Evolutionary conservation across 2,329 filamentous ascomycete species (phyloP).

Genomic region (Fonsecaea monophora): DNA sequence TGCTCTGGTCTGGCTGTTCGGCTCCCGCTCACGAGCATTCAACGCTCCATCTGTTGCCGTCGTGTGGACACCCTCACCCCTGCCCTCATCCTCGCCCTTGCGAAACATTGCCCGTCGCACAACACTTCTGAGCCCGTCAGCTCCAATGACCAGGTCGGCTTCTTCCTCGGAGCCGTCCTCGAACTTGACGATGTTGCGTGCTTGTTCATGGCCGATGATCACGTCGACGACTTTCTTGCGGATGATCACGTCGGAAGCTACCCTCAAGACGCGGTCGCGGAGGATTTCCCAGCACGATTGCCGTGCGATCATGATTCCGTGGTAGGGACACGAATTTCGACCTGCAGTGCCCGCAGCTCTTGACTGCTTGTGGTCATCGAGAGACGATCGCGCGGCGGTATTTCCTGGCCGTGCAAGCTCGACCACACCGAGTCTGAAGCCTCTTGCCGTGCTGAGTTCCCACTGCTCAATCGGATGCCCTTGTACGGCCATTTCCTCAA

Average conservation of each 20-base stretch:
- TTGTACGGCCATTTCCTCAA: constrained; percentile 44
- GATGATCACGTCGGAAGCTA: constrained; percentile 41
- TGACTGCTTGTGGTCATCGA: not conserved
- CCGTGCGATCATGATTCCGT: constrained; percentile 48
- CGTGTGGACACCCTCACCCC: not conserved
- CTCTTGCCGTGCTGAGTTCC: constrained; percentile 47
- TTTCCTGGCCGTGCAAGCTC: constrained; percentile 24
- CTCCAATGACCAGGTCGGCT: constrained; percentile 53
- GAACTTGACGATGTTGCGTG: constrained; percentile 40
- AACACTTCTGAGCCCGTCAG: constrained; percentile 51
- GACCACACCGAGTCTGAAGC: constrained; percentile 44
- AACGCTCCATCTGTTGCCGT: constrained; percentile 5
- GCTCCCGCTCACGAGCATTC: not conserved
- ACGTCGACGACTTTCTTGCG: constrained; percentile 46
- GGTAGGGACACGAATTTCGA: constrained; percentile 33
- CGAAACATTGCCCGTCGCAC: constrained; percentile 49
- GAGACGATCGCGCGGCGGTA: not conserved
- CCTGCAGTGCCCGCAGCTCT: not conserved
- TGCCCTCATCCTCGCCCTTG: not conserved
- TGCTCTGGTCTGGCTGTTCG: not conserved
- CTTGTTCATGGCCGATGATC: constrained; percentile 31
- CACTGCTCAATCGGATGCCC: constrained; percentile 47
- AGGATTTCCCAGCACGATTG: constrained; percentile 50
- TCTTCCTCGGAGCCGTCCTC: constrained; percentile 45
- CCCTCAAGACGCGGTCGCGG: constrained; percentile 46